phyloP scores from a whole-genome alignment of 352 stramenopile genomes.

The Hyaloperonospora brassicae region DNA sequence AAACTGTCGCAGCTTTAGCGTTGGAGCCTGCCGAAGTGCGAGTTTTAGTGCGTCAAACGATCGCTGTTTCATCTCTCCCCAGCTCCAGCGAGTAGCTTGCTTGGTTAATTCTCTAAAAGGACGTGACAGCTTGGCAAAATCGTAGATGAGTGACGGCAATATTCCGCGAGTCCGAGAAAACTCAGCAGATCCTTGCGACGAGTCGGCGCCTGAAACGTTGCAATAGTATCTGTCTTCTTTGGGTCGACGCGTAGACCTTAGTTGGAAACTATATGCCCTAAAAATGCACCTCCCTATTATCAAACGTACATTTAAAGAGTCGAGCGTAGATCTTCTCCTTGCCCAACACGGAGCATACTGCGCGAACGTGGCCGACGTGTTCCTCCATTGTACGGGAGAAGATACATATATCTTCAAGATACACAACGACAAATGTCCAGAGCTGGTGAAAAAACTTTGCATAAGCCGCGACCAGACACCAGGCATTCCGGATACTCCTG shows the following conservation, averaged over 20 bases:
- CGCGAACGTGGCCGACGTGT: not conserved
- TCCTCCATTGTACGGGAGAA: slow-evolving; percentile 7
- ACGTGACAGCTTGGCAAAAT: not conserved
- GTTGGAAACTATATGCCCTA: too few species aligned
- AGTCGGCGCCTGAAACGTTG: not conserved
- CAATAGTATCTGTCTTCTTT: too few species aligned
- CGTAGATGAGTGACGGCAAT: not conserved
- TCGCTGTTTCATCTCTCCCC: too few species aligned
- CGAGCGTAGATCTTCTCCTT: not conserved
- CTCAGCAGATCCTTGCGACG: not conserved
- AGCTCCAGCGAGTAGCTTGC: not conserved
- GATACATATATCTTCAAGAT: slow-evolving; percentile 10
- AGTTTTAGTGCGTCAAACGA: too few species aligned
- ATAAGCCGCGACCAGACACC: slow-evolving; percentile 4
- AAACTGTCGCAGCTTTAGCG: too few species aligned
- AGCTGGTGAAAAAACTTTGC: not conserved
- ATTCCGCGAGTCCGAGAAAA: not conserved
- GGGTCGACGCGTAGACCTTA: too few species aligned
- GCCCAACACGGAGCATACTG: not conserved
- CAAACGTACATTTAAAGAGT: not conserved
- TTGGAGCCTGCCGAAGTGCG: too few species aligned
- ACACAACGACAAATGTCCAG: slow-evolving; percentile 3
- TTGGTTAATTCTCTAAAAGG: not conserved
- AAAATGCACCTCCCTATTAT: not conserved
- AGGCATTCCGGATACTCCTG: slow-evolving; percentile 7